Evolutionary conservation across 306 rosid genomes (phyloP).

Genomic region (Urtica urens): DNA sequence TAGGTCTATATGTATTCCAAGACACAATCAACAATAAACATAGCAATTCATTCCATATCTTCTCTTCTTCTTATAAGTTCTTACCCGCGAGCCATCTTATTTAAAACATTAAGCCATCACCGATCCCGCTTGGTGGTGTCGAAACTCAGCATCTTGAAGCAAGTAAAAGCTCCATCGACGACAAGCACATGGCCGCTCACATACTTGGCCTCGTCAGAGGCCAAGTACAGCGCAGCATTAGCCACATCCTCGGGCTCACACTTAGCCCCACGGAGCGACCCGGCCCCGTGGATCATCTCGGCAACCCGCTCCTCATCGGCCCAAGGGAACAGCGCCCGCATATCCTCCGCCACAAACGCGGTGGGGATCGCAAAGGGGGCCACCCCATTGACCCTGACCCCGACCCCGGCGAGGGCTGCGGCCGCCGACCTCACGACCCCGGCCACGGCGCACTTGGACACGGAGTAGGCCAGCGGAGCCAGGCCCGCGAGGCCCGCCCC

Average conservation of each 20-base stretch:
- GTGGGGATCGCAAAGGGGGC: slow-evolving; percentile 79
- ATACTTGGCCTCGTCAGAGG: slow-evolving; percentile 65
- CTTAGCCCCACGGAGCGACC: slow-evolving; percentile 44
- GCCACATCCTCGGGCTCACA: slow-evolving; percentile 73
- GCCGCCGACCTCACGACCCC: slow-evolving; percentile 68
- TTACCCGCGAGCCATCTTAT: no score
- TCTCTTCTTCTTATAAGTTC: no score
- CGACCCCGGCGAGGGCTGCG: slow-evolving; percentile 51
- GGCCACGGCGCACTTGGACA: slow-evolving; percentile 56
- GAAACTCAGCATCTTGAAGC: slow-evolving; percentile 48
- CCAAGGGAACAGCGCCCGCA: slow-evolving; percentile 38
- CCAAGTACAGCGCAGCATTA: slow-evolving; percentile 75
- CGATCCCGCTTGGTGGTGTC: slow-evolving; percentile 39
- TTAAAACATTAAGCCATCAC: no score
- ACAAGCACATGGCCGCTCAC: slow-evolving; percentile 74
- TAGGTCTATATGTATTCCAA: no score
- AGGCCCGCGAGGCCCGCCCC: slow-evolving; percentile 72
- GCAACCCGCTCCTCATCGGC: slow-evolving; percentile 22
- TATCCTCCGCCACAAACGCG: slow-evolving; percentile 34
- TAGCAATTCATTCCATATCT: no score
- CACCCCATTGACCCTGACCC: slow-evolving; percentile 62
- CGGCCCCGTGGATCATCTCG: slow-evolving; percentile 33
- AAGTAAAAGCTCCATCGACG: slow-evolving; percentile 83
- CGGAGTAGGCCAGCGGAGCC: slow-evolving; percentile 58
- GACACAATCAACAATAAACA: no score